Evolutionary conservation across 441 rosid species (phyloP).

Genomic region (Dalechampia spathulata): DNA sequence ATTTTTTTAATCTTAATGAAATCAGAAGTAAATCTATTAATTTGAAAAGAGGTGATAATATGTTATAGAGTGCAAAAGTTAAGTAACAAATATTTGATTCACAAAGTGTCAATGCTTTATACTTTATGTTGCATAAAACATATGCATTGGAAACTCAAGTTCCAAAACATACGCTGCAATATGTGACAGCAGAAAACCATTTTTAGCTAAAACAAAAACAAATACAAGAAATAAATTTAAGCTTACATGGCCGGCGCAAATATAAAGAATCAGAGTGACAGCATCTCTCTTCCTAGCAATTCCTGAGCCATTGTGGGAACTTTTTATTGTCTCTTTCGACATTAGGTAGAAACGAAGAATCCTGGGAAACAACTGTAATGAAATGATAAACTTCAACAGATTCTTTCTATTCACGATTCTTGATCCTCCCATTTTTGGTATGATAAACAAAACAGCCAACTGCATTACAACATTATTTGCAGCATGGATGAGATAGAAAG

Average conservation of each 20-base stretch:
- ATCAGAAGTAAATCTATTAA: too few relatives aligned
- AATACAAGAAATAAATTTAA: background rate
- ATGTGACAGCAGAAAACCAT: too few relatives aligned
- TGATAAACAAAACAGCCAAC: constrained; percentile 58
- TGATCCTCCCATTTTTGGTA: constrained; percentile 52
- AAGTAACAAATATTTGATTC: background rate
- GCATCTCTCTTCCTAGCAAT: constrained; percentile 95
- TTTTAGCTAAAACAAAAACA: background rate
- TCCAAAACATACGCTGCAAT: too few relatives aligned
- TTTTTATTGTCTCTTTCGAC: constrained; percentile 67
- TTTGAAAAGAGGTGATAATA: too few relatives aligned
- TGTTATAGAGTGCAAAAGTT: too few relatives aligned
- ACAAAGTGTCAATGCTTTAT: background rate
- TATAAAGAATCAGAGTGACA: constrained; percentile 68
- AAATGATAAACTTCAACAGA: constrained; percentile 59
- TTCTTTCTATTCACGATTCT: constrained; percentile 58
- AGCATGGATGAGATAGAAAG: too few relatives aligned
- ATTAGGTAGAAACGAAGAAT: constrained; percentile 61
- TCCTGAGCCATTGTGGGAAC: constrained; percentile 70
- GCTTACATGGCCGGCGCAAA: constrained; percentile 90
- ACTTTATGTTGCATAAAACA: too few relatives aligned
- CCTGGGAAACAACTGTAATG: constrained; percentile 73
- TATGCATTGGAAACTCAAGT: too few relatives aligned
- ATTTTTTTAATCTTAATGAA: too few relatives aligned
- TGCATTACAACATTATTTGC: constrained; percentile 22